These are phyloP conservation scores for Fusarium neocosmosporiellum DNA, from an alignment of 2,329 filamentous ascomycete species.

Conservation along the genomic window DNA sequence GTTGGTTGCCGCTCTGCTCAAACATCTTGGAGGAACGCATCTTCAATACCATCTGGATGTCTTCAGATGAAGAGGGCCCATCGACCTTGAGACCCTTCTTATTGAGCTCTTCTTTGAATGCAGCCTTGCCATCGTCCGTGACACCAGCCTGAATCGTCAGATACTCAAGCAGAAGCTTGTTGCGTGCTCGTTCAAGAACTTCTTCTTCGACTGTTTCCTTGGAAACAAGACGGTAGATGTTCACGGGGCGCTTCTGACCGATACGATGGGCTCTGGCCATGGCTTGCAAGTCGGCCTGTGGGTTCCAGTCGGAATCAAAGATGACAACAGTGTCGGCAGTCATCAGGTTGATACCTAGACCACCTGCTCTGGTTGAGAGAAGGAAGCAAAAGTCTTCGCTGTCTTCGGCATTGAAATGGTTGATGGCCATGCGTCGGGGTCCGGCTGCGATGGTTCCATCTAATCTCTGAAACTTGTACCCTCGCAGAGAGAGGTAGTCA, in stretches of 20 bases:
- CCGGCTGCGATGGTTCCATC: conserved; percentile 94
- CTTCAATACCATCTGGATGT: conserved; percentile 96
- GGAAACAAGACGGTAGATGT: conserved; percentile 94
- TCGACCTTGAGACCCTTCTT: conserved; percentile 79
- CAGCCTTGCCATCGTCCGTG: conserved; percentile 92
- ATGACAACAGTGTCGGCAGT: conserved; percentile 98
- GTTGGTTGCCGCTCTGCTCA: conserved; percentile 95
- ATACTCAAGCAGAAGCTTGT: conserved; percentile 97
- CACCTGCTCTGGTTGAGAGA: conserved; percentile 93
- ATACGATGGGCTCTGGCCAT: conserved; percentile 99
- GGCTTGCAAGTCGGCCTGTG: conserved; percentile 95
- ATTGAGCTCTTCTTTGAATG: conserved; percentile 78
- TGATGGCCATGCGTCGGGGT: conserved; percentile 91
- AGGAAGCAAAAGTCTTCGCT: conserved; percentile 98
- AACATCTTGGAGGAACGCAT: conserved; percentile 99
- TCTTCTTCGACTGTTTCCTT: conserved; percentile 99
- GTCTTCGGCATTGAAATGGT: conserved; percentile 97
- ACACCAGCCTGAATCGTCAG: conserved; percentile 97
- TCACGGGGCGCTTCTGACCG: conserved; percentile 95
- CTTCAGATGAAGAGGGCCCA: conserved; percentile 90
- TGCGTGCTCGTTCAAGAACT: conserved; percentile 92
- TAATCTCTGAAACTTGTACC: conserved; percentile 94
- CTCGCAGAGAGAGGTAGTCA: conserved; percentile 91
- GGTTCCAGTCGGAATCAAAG: conserved; percentile 99
- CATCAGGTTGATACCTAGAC: conserved; percentile 99